Base-by-base conservation (phyloP, 352 stramenopile species). In the Pythium apleroticum region DNA sequence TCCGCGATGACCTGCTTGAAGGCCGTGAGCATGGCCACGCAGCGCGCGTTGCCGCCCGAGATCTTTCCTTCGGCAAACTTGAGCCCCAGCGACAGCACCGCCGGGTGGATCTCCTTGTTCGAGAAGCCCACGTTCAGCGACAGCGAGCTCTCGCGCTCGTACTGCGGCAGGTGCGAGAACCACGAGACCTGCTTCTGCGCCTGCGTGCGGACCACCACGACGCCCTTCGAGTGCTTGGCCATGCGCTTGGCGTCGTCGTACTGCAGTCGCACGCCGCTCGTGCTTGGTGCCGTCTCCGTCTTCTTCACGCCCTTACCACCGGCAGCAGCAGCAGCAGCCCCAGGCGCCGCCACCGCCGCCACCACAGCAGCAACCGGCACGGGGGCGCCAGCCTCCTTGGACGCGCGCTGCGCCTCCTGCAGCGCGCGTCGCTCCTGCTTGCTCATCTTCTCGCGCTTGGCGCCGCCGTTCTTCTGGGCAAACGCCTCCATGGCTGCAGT, bases 391-490 rank as follows among this genome's bases (percentile, higher is more conserved):
- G 72, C 74, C 28, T 88, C 81, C 64, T 97, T 97, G 50, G 84
- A 78, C 27, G 88, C 81, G 59, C 93, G 77, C 72, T 97, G 93
- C 53, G 89, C 78, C 68, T 98, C 94, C 68, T 98, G 96, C 45
- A 97, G 72, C 1, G 86, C 93, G 9, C 94, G 84, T 52, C 96
- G 87, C 74, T 98, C 92, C 24, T 92, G 89, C 68, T 98, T 98
- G 60, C 67, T 90, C 28, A 98, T 68, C 73, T 98, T 98, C 54
- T 88, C 83, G 17, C 80, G 72, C 69, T 89, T 89, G 19, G 78
- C 65, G 9, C 64, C 52, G 11, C 60, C 73, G 10, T 76, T 76
- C 15, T 69, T 52, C 48, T 81, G 84, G 10, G 83, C 75, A 54
- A 91, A 91, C 25, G 75, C 79, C 52, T 89, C 83, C 19, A 80